Base-by-base conservation (phyloP, 495 filamentous ascomycete genomes). In the Penicillium crystallinum region DNA sequence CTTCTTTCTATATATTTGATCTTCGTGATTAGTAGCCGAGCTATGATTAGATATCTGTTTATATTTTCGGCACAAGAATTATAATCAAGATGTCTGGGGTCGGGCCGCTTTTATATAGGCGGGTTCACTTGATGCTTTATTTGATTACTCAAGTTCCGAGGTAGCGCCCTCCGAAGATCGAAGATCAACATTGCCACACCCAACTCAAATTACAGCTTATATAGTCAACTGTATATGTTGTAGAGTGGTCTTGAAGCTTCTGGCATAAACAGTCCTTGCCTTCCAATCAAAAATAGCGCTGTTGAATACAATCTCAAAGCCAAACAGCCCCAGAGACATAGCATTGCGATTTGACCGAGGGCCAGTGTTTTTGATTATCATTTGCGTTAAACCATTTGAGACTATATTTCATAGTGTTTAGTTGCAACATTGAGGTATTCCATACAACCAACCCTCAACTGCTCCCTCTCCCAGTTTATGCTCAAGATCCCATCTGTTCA, bases 71-170 rank as follows among this genome's bases (percentile, higher is more conserved):
- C 14, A 34, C 14, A 17, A 33, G 14, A 9, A 50, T 33, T 19
- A n/a, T 42, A 50, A 50, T 50, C 37, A 50, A 34, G 9, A 33
- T 34, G 12, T 50, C 22, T 4, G 23, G 40, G n/a, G 8, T 9
- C 9, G n/a, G 4, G 14, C n/a, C 9, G 14, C 8, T 30, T 17
- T 29, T 29, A 27, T 29, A 18, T 18, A 11, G 19, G 3, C 6
- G 31, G 27, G 4, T 15, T 23, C 27, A 41, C 1, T 34, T 34
- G 37, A 31, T 22, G 36, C 12, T 42, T 34, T 15, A 41, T 54
- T 54, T 54, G 51, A 54, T 54, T 54, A 54, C 35, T 54, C 43
- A 48, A 30, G 34, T 54, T 34, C 51, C 50, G 50, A 50, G 38
- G 48, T 34, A 27, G 35, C 23, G 25, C n/a, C 37, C 18, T 41